Evolutionary conservation across 108 stramenopile genomes (phyloP).

Genomic region (Nitzschia sp.): DNA sequence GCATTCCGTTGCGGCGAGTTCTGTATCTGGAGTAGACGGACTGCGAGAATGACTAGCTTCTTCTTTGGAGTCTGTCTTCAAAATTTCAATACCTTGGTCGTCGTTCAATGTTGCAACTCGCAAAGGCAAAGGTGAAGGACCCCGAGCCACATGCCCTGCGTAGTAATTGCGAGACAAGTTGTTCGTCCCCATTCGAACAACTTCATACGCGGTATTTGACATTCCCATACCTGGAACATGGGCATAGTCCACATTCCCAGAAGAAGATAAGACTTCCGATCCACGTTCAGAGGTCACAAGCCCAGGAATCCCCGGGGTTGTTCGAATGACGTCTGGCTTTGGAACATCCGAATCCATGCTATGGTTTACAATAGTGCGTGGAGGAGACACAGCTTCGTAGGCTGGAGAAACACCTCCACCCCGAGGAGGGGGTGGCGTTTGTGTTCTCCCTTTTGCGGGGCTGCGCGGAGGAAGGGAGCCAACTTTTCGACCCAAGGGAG

Average conservation of each 20-base stretch:
- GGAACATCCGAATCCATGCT: slow-evolving; percentile 25
- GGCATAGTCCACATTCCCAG: slow-evolving; percentile 4
- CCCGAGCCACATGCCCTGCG: slow-evolving; percentile 10
- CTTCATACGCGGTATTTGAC: slow-evolving; percentile 14
- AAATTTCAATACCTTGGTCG: slow-evolving; percentile 37
- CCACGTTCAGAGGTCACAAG: not conserved
- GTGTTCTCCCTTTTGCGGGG: slow-evolving; percentile 27
- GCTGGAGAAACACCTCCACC: slow-evolving; percentile 20
- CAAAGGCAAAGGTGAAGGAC: slow-evolving; percentile 16
- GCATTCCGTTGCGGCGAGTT: slow-evolving; percentile 1
- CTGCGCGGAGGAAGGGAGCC: slow-evolving; percentile 41
- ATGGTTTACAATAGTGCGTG: slow-evolving; percentile 36
- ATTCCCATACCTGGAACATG: slow-evolving; percentile 9
- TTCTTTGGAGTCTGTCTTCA: slow-evolving; percentile 37
- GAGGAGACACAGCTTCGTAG: slow-evolving; percentile 30
- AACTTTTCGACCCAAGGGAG: slow-evolving; percentile 23
- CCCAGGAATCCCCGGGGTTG: not conserved
- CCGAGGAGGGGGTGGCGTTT: slow-evolving; percentile 28
- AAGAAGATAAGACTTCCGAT: slow-evolving; percentile 14
- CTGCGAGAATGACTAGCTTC: slow-evolving; percentile 6
- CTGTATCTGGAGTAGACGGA: not conserved
- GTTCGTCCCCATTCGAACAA: slow-evolving; percentile 23
- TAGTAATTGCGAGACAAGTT: slow-evolving; percentile 18
- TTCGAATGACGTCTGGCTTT: slow-evolving; percentile 24
- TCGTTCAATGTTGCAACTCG: slow-evolving; percentile 17